These are phyloP conservation scores for Pythium rhizo-oryzae DNA, from an alignment of 352 stramenopile genomes.

Conservation along the genomic window DNA sequence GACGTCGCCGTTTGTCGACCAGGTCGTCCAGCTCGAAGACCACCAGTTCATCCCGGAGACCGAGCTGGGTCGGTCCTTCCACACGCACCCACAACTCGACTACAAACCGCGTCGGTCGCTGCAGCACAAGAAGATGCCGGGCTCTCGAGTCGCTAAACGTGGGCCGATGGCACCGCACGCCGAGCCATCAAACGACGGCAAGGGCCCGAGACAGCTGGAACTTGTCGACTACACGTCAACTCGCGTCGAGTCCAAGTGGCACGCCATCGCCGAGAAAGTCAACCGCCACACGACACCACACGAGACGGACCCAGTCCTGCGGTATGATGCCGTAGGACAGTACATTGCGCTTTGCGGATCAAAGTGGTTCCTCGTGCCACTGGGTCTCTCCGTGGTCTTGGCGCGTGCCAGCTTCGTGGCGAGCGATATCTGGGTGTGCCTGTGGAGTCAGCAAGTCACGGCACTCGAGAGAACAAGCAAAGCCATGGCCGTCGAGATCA, in stretches of 20 bases:
- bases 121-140: background rate
- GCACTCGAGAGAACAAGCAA: background rate
- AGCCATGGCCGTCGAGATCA: background rate
- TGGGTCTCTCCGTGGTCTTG: slow-evolving; percentile 14
- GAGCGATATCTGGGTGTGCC: slow-evolving; percentile 31
- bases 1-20: slow-evolving; percentile 31
- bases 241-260: slow-evolving; percentile 18
- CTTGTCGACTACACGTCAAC: slow-evolving; percentile 12
- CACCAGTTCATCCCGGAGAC: slow-evolving; percentile 31
- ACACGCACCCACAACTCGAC: slow-evolving; percentile 5
- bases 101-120: slow-evolving; percentile 16
- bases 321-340: background rate
- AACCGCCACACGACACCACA: background rate
- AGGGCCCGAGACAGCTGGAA: background rate
- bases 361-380: slow-evolving; percentile 24
- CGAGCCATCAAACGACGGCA: background rate
- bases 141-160: background rate
- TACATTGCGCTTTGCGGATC: slow-evolving; percentile 26
- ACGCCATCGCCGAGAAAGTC: slow-evolving; percentile 8
- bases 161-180: background rate
- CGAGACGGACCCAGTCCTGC: slow-evolving; percentile 20
- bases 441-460: slow-evolving; percentile 27
- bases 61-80: slow-evolving; percentile 8
- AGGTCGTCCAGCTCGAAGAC: slow-evolving; percentile 27
- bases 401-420: slow-evolving; percentile 18